Conservation (phyloP, 1,284 basidiomycete genomes). For the Cryptococcus depauperatus region DNA sequence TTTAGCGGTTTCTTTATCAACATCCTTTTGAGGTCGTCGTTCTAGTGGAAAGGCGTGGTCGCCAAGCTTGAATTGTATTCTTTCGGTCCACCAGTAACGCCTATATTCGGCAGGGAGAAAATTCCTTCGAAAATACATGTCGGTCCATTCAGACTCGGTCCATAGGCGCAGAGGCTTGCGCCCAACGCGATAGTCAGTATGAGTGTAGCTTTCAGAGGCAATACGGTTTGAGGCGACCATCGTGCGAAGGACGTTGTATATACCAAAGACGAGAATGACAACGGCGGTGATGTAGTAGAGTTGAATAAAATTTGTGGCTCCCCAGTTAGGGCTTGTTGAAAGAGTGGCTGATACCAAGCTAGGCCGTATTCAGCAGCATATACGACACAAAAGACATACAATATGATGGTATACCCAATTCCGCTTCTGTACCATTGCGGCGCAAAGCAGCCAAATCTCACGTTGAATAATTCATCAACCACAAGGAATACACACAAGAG, state of each 20-base stretch:
- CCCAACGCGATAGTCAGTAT: constrained; percentile 14
- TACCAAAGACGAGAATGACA: constrained; percentile 21
- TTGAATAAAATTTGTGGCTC: constrained; percentile 13
- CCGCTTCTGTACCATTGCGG: constrained; percentile 30
- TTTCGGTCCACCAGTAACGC: constrained; percentile 14
- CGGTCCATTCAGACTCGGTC: constrained; percentile 14
- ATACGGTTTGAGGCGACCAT: constrained; percentile 7
- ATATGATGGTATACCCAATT: constrained; percentile 29
- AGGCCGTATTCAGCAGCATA: neutral
- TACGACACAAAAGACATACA: constrained; percentile 15
- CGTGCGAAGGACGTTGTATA: constrained; percentile 25
- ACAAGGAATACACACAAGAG: constrained; percentile 25
- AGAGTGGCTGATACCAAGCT: constrained; percentile 20
- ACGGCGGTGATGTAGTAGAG: constrained; percentile 20
- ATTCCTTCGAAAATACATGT: constrained; percentile 9
- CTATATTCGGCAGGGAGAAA: constrained; percentile 7
- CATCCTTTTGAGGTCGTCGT: constrained; percentile 7
- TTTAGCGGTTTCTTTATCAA: constrained; percentile 3
- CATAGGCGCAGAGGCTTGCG: constrained; percentile 17
- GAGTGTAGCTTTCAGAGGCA: constrained; percentile 4
- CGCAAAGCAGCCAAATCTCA: constrained; percentile 26
- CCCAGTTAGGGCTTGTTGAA: constrained; percentile 25
- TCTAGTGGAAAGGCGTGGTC: constrained; percentile 15
- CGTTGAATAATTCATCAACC: constrained; percentile 25
- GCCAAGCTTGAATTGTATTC: constrained; percentile 13